Evolutionary conservation across 345 rosid species (phyloP).

Genomic region (Eucalyptus coolabah): DNA sequence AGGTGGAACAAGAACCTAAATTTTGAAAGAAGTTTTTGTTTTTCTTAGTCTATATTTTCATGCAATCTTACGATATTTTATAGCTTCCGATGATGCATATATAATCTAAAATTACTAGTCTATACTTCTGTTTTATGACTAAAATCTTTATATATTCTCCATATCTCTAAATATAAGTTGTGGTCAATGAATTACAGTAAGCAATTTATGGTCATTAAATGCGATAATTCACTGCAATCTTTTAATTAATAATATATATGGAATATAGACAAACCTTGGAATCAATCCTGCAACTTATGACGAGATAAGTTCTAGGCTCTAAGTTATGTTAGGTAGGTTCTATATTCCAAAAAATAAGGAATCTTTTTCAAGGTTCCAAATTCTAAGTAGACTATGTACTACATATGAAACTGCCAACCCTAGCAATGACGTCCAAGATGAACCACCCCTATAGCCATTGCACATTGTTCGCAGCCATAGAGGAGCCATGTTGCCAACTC

Average conservation of each 20-base stretch:
- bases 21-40: accelerated
- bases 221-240: accelerated
- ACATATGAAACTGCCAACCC: accelerated
- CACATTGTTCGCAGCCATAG: accelerated
- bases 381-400: accelerated
- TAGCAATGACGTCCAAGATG: not conserved
- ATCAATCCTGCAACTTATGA: accelerated
- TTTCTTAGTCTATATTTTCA: accelerated
- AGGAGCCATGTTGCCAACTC: not conserved
- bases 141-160: accelerated
- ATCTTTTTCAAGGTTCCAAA: no score
- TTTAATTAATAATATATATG: no score
- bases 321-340: no score
- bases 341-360: no score
- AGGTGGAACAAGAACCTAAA: no score
- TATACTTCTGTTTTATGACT: no score
- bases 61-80: accelerated
- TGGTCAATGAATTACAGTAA: no score
- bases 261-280: accelerated
- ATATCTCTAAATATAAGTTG: accelerated
- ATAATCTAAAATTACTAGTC: accelerated
- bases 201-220: accelerated
- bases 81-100: accelerated
- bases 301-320: accelerated
- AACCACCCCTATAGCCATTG: accelerated